A percentile compares a stretch with the other conserved stretches of the same genome.
phyloP scores from a whole-genome alignment of 2,329 filamentous ascomycete genomes.

The Cercospora zeina region DNA sequence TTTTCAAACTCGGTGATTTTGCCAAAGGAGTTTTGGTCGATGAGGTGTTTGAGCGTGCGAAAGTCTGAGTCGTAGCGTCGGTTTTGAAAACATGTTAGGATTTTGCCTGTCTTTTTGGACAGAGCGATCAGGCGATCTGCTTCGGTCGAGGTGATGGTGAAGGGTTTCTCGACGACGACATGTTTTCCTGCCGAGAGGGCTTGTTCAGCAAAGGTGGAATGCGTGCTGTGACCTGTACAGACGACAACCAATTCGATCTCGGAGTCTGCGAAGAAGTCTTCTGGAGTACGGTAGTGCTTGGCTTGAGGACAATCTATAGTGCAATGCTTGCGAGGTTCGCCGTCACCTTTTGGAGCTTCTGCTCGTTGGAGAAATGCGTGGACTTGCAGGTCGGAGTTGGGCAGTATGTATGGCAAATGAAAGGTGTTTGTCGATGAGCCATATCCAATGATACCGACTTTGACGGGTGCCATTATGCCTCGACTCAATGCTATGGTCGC shows the following conservation, averaged over 20 bases:
- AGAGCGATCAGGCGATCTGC: constrained; percentile 40
- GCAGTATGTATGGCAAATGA: constrained; percentile 54
- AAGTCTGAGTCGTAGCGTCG: constrained; percentile 46
- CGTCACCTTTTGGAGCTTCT: constrained; percentile 39
- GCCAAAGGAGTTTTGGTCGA: constrained; percentile 33
- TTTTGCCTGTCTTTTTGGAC: constrained; percentile 36
- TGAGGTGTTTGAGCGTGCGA: constrained; percentile 38
- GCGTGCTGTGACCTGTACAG: constrained; percentile 40
- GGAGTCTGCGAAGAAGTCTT: constrained; percentile 42
- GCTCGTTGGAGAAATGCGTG: constrained; percentile 54
- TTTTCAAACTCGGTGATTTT: constrained; percentile 40
- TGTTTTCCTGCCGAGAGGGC: constrained; percentile 42
- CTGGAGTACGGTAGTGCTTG: constrained; percentile 39
- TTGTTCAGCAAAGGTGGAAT: constrained; percentile 39
- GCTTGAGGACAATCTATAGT: constrained; percentile 51
- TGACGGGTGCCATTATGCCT: constrained; percentile 41
- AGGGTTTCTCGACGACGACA: constrained; percentile 46
- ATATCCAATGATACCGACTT: constrained; percentile 55
- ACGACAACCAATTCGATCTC: constrained; percentile 43
- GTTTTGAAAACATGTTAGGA: constrained; percentile 45
- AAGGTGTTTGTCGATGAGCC: constrained; percentile 53
- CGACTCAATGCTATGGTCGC: background rate
- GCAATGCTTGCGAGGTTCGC: constrained; percentile 47
- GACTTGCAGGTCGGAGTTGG: constrained; percentile 50
- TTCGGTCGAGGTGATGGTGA: constrained; percentile 40